Percentiles rank a stretch among this genome's conserved stretches.
Conservation (phyloP, 2,329 filamentous ascomycete species). For the Sphaerulina musiva region DNA sequence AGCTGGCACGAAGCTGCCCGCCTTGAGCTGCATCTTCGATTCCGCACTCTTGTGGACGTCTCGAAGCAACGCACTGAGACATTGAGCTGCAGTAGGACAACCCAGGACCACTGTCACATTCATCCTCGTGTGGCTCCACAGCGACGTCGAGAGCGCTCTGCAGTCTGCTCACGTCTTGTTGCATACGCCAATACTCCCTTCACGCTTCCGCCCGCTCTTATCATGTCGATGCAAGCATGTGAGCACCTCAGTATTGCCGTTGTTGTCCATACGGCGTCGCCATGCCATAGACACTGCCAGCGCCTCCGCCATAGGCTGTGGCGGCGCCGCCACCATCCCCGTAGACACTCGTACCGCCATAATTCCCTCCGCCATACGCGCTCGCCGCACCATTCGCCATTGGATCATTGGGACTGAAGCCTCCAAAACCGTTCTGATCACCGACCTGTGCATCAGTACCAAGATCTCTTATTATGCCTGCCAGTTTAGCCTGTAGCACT, state of each 20-base stretch:
- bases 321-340: conserved; percentile 38
- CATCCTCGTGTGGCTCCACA: background rate
- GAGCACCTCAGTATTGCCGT: conserved; percentile 7
- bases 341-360: conserved; percentile 42
- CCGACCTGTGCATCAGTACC: conserved; percentile 45
- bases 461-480: conserved; percentile 63
- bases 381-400: conserved; percentile 58
- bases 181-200: background rate
- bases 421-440: conserved; percentile 54
- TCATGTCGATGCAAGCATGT: background rate
- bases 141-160: background rate
- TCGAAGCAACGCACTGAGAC: too few species aligned
- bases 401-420: conserved; percentile 46
- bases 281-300: conserved; percentile 56
- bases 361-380: conserved; percentile 60
- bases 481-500: conserved; percentile 84
- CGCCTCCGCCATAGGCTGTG: conserved; percentile 54
- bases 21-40: too few species aligned
- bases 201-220: background rate
- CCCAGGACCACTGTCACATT: too few species aligned
- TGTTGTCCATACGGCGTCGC: conserved; percentile 26
- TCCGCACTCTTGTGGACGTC: too few species aligned
- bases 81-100: too few species aligned
- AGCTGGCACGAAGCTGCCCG: background rate
- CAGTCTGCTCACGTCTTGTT: background rate